Evolutionary conservation across 805 yeast genomes (phyloP).

Genomic region (Lipomyces chichibuensis): DNA sequence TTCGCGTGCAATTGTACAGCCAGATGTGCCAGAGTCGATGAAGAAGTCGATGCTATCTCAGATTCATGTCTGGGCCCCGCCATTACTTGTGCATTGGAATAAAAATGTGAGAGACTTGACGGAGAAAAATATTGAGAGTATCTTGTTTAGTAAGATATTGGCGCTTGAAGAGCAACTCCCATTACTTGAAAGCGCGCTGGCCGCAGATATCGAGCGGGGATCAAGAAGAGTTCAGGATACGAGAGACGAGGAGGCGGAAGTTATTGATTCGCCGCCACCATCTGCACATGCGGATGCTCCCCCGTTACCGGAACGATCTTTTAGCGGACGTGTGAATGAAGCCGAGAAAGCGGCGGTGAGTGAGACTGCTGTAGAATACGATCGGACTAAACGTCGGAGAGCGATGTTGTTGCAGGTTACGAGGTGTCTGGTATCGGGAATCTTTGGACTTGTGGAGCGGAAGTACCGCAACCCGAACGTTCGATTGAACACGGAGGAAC

Average conservation of each 20-base stretch:
- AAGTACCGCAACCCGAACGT: background rate
- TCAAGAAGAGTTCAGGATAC: background rate
- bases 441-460: conserved; percentile 4
- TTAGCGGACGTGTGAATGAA: background rate
- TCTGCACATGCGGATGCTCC: background rate
- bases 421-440: background rate
- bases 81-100: conserved; percentile 23
- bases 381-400: background rate
- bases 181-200: background rate
- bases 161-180: background rate
- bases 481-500: conserved; percentile 1
- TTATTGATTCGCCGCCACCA: background rate
- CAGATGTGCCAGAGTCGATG: conserved; percentile 12
- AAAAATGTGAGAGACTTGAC: conserved; percentile 15
- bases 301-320: background rate
- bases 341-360: background rate
- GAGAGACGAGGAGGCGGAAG: background rate
- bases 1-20: background rate
- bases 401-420: background rate
- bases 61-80: conserved; percentile 23
- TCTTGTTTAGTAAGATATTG: background rate
- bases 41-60: conserved; percentile 2
- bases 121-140: background rate
- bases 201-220: background rate
- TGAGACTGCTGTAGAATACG: background rate